Conservation (phyloP, 73 alveolate species). For the Loxodes magnus region DNA sequence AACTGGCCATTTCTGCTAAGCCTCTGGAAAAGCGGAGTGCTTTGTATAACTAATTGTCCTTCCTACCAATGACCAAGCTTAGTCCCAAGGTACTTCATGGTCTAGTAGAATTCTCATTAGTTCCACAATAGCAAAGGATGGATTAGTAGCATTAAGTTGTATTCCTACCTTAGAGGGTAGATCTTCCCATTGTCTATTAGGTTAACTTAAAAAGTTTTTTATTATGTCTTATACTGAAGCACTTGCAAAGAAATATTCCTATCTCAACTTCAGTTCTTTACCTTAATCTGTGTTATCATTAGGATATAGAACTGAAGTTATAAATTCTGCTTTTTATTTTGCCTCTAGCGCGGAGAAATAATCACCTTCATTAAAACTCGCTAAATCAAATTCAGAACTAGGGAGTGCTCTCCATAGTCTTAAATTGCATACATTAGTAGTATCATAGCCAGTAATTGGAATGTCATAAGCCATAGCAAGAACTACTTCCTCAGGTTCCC, state of each 20-base stretch:
- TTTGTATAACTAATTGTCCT: slow-evolving; percentile 51
- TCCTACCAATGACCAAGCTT: slow-evolving; percentile 58
- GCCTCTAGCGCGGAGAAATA: slow-evolving; percentile 57
- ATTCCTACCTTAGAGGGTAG: slow-evolving; percentile 40
- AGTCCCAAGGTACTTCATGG: slow-evolving; percentile 36
- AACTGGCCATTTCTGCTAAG: slow-evolving; percentile 80
- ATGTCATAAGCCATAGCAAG: slow-evolving; percentile 97
- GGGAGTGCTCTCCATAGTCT: slow-evolving; percentile 94
- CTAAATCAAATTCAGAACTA: slow-evolving; percentile 78
- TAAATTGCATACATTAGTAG: slow-evolving; percentile 88
- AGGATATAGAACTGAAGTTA: slow-evolving; percentile 98
- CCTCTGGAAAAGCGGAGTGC: slow-evolving; percentile 75
- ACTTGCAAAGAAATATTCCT: slow-evolving; percentile 95
- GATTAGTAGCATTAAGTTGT: slow-evolving; percentile 74
- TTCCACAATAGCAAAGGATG: slow-evolving; percentile 73
- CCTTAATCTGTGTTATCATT: slow-evolving; percentile 90
- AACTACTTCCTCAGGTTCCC: slow-evolving; percentile 95
- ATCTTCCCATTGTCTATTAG: slow-evolving; percentile 41
- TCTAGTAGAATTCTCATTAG: slow-evolving; percentile 60
- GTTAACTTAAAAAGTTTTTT: slow-evolving; percentile 50
- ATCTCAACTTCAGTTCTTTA: slow-evolving; percentile 93
- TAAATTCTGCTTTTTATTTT: slow-evolving; percentile 88
- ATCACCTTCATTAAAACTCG: slow-evolving; percentile 72
- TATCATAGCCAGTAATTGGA: slow-evolving; percentile 95
- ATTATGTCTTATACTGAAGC: slow-evolving; percentile 90